Evolutionary conservation across 306 rosid genomes (phyloP).

Genomic region (Corylus avellana): DNA sequence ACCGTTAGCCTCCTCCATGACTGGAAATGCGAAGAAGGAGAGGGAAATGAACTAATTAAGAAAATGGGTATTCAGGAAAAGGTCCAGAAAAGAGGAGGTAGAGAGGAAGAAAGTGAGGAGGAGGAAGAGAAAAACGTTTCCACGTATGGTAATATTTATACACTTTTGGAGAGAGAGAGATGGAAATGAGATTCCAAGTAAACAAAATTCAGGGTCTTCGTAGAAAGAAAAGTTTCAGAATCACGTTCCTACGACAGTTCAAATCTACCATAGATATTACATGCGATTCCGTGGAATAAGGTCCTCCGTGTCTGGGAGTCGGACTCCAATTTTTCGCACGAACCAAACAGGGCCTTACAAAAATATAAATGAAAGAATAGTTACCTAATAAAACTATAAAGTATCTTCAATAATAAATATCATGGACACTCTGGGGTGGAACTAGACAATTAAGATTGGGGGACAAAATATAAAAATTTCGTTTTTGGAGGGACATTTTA

Average conservation of each 20-base stretch:
- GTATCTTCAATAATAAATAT: too few species aligned
- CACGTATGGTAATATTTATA: conserved; percentile 19
- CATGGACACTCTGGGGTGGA: too few species aligned
- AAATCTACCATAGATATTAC: too few species aligned
- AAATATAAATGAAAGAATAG: too few species aligned
- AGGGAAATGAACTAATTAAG: conserved; percentile 21
- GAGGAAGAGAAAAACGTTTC: conserved; percentile 25
- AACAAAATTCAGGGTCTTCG: background rate
- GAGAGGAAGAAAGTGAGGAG: background rate
- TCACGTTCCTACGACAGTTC: background rate
- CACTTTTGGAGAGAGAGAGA: background rate
- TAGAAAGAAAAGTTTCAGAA: background rate
- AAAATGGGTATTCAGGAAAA: conserved; percentile 6
- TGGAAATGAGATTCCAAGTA: background rate
- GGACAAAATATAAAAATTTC: too few species aligned
- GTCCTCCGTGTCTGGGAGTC: background rate
- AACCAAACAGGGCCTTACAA: background rate
- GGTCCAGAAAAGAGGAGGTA: background rate
- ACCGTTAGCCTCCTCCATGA: conserved; percentile 61
- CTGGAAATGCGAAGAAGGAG: conserved; percentile 20
- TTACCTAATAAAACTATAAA: too few species aligned
- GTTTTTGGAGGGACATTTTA: too few species aligned
- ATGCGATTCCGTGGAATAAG: background rate
- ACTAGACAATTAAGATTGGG: too few species aligned
- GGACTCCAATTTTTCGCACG: background rate